These are phyloP conservation scores for Eragrostis tef DNA, from an alignment of 202 grass and related monocot genomes.

Conservation along the genomic window DNA sequence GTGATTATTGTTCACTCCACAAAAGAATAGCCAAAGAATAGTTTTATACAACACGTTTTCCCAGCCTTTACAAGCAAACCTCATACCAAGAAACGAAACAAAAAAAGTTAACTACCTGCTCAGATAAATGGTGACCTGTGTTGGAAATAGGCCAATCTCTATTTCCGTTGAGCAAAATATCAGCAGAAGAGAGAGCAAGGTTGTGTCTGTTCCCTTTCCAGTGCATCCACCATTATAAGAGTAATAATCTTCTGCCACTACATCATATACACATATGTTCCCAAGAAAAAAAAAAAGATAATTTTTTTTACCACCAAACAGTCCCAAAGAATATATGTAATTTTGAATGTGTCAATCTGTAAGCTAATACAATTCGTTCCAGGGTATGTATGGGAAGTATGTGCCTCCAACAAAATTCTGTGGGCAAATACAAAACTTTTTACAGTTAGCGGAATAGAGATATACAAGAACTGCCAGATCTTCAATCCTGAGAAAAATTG, in stretches of 20 bases:
- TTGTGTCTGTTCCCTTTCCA: neutral
- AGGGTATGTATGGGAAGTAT: slow-evolving; percentile 50
- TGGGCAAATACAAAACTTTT: slow-evolving; percentile 56
- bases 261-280: slow-evolving; percentile 23
- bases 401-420: slow-evolving; percentile 53
- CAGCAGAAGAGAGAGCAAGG: slow-evolving; percentile 19
- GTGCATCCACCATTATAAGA: slow-evolving; percentile 16
- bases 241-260: slow-evolving; percentile 24
- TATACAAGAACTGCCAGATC: slow-evolving; percentile 41
- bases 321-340: slow-evolving; percentile 52
- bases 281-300: too few relatives aligned
- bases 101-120: slow-evolving; percentile 24
- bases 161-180: slow-evolving; percentile 21
- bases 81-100: slow-evolving; percentile 27
- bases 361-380: slow-evolving; percentile 47
- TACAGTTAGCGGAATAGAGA: slow-evolving; percentile 55
- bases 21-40: slow-evolving; percentile 19
- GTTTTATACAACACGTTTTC: slow-evolving; percentile 44
- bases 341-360: slow-evolving; percentile 47
- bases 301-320: slow-evolving; percentile 39
- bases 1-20: neutral
- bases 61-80: slow-evolving; percentile 35
- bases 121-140: slow-evolving; percentile 13
- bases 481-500: slow-evolving; percentile 43
- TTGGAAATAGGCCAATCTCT: slow-evolving; percentile 24